These are phyloP conservation scores for Scedosporium minutisporum DNA, from an alignment of 2,329 filamentous ascomycete genomes.

Conservation along the genomic window DNA sequence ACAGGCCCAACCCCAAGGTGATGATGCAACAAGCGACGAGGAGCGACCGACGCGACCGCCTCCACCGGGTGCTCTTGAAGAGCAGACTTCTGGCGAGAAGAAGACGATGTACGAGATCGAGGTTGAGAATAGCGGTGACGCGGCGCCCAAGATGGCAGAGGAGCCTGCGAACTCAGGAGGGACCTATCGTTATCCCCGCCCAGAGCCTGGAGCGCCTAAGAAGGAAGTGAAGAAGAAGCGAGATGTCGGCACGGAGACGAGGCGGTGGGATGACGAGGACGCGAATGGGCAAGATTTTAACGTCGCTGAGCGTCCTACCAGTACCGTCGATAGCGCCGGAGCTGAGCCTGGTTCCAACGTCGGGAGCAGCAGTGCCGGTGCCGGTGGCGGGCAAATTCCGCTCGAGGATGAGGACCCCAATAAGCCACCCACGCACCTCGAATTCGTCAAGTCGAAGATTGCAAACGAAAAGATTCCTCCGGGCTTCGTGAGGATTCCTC, in stretches of 20 bases:
- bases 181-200: conserved; percentile 7
- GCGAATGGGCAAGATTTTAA: conserved; percentile 1
- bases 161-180: conserved; percentile 6
- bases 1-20: conserved; percentile 13
- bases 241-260: background rate
- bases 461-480: conserved; percentile 33
- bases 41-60: background rate
- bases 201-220: background rate
- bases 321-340: background rate
- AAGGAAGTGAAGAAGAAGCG: background rate
- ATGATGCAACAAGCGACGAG: conserved; percentile 9
- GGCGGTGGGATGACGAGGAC: background rate
- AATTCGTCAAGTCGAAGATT: conserved; percentile 40
- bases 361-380: background rate
- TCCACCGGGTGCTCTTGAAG: background rate
- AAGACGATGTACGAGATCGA: conserved; percentile 4
- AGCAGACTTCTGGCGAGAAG: background rate
- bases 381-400: background rate
- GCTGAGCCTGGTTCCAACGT: background rate
- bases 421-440: conserved; percentile 40
- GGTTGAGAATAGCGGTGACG: conserved; percentile 6
- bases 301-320: conserved; percentile 1
- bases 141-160: conserved; percentile 2
- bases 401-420: conserved; percentile 7
- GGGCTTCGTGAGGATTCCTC: conserved; percentile 38